Evolutionary conservation across 768 basidiomycete species (phyloP), one percentile per base, ranked within the genome.

Genomic region (Leccinum incarnatum): DNA sequence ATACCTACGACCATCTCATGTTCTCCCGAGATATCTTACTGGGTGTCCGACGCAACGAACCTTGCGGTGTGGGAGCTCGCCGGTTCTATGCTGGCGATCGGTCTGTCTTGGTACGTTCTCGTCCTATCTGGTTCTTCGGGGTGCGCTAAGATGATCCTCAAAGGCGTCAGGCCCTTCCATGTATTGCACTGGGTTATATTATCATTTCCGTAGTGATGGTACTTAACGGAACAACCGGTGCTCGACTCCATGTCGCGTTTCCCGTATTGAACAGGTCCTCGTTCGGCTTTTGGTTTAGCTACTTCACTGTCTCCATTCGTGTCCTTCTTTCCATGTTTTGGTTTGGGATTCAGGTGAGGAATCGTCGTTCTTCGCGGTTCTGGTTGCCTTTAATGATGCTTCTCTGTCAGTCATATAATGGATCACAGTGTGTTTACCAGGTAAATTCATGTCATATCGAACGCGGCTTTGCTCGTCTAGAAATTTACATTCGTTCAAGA

Each of bases 271-370:
- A 88, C 64, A 80, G 93, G 15, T 91, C 91, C 0, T 91, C 89
- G 1, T 90, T 94, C 65, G 93, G 93, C 1, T 94, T 93, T 75
- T 94, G 88, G 85, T 82, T 93, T 63, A 89, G 89, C 68, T 93
- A 93, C 74, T 93, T 93, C 71, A 85, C 83, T 58, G 88, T 95
- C 49, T 69, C 93, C 58, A 91, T 88, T 63, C 83, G 91, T 21
- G 81, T 86, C 47, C 74, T 91, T 19, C 81, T 94, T 23, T 79
- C 88, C 37, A 83, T 92, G 80, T 89, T 93, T 71, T 94, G 92
- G 89, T 89, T 89, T 59, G 85, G 84, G 6, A 81, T 89, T 17
- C 88, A 88, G 78, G 86, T 84, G 21, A 63, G 56, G 62, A n/a
- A 61, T 48, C 36, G 19, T 56, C 45, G 3, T 51, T 17, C 8